Evolutionary conservation across 257 asterid genomes (phyloP).

Genomic region (Gentiana dahurica): DNA sequence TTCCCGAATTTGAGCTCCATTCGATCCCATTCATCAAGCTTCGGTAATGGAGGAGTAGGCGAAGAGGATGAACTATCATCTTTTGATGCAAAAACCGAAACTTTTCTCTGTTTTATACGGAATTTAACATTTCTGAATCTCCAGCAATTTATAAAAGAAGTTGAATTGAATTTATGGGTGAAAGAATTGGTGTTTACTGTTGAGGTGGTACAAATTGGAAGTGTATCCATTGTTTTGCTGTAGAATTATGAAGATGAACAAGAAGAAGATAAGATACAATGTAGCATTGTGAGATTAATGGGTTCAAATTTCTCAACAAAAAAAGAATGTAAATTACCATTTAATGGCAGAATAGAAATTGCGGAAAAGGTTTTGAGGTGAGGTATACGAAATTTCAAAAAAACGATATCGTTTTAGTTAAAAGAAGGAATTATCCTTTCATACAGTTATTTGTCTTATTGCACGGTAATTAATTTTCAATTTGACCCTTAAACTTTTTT

Average conservation of each 20-base stretch:
- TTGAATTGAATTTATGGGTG: constrained; percentile 28
- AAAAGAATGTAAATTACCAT: not conserved
- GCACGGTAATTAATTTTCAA: too few species aligned
- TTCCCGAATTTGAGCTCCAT: constrained; percentile 94
- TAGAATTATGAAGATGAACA: constrained; percentile 12
- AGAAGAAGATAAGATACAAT: constrained; percentile 19
- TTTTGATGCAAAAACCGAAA: constrained; percentile 47
- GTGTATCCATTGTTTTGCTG: constrained; percentile 48
- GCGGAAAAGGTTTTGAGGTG: too few species aligned
- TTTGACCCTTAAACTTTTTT: too few species aligned
- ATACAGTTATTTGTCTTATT: too few species aligned
- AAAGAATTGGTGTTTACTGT: constrained; percentile 19
- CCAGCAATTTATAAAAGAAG: constrained; percentile 15
- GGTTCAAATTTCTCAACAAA: constrained; percentile 1
- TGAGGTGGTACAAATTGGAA: constrained; percentile 36
- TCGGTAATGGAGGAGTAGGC: constrained; percentile 15
- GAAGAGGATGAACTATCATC: constrained; percentile 23
- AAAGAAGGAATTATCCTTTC: too few species aligned
- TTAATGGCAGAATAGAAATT: too few species aligned
- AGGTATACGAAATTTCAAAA: too few species aligned
- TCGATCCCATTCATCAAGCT: constrained; percentile 67
- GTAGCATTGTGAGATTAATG: constrained; percentile 5
- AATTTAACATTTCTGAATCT: constrained; percentile 26
- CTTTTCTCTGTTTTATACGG: constrained; percentile 36
- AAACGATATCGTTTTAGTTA: too few species aligned